phyloP scores from a whole-genome alignment of 306 rosid genomes.

The Notholithocarpus densiflorus region DNA sequence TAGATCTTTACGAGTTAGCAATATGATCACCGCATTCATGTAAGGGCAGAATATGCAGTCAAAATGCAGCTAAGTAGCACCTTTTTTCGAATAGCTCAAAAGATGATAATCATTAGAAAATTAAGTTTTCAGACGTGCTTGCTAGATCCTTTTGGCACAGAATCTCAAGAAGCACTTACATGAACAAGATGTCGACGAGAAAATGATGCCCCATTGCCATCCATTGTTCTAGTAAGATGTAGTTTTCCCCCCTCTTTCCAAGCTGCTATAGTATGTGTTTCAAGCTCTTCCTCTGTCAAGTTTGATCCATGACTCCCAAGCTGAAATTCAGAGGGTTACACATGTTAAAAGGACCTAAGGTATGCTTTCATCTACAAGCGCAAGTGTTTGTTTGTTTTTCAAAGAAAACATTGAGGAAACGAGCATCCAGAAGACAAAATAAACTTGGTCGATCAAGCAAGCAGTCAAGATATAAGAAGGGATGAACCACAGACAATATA shows the following conservation, averaged over 20 bases:
- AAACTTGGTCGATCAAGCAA: not conserved
- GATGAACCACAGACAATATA: not conserved
- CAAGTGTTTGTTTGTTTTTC: not conserved
- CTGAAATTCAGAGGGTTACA: slow-evolving; percentile 42
- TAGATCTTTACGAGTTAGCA: not conserved
- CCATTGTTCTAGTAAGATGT: slow-evolving; percentile 36
- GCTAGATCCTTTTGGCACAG: slow-evolving; percentile 2
- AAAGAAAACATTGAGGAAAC: not conserved
- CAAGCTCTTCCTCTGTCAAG: slow-evolving; percentile 83
- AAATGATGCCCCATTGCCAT: slow-evolving; percentile 47
- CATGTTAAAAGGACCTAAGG: slow-evolving; percentile 4
- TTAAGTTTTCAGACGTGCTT: not conserved
- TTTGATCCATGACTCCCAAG: slow-evolving; percentile 76
- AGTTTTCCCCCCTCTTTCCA: slow-evolving; percentile 83
- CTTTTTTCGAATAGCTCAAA: not conserved
- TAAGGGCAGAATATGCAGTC: not conserved
- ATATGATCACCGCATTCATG: not conserved
- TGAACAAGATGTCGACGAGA: slow-evolving; percentile 42
- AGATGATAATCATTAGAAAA: not conserved
- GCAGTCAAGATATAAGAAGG: not conserved
- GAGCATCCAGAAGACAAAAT: slow-evolving; percentile 6
- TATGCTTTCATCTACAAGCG: slow-evolving; percentile 1
- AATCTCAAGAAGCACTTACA: slow-evolving; percentile 48
- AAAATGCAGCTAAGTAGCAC: not conserved
- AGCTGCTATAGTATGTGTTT: slow-evolving; percentile 80